Base-by-base conservation (phyloP, 768 basidiomycete genomes). In the Suillus discolor region DNA sequence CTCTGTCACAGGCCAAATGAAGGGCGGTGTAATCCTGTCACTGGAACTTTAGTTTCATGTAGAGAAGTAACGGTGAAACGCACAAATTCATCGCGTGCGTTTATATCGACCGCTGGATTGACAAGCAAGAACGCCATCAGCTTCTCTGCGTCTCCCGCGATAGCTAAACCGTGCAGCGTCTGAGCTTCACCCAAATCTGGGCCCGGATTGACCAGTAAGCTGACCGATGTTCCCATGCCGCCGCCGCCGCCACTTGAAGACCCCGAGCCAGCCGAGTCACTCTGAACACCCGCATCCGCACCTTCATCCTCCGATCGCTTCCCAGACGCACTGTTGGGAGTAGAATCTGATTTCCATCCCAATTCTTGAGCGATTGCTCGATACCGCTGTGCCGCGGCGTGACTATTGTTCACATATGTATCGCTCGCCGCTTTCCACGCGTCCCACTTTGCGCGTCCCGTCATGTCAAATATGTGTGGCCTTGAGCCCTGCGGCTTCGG, bases 1-100 rank as follows among this genome's bases (percentile, higher is more conserved):
- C 96, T 71, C 95, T 82, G 75, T 97, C 96, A 34, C 89, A 87
- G 6, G 96, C 95, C 0, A 96, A 82, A 71, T 97, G 96, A 23
- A 97, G 77, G 9, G 95, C 84, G 0, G 94, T 93, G 74, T 94
- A 95, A 42, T 93, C 95, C 96, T 97, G 71, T 23, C 57, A 61
- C 63, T 16, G 38, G 45, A 41, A 65, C 62, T 53, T 63, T 23
- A 62, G 60, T 63, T 45, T 49, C 34, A 53, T n/a, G 36, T 20
- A 54, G 20, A 54, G 18, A 67, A 28, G 16, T 28, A 25, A 44
- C n/a, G 20, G 25, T n/a, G 16, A 36, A 53, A 78, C 89, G 75
- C 75, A 96, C 95, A 80, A 85, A 91, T 79, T 90, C 87, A 66
- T 96, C 93, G 44, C 77, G 74, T 44, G 77, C 80, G 74, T 96